Evolutionary conservation across 192 early-diverging fungal species (phyloP), one percentile per base, ranked within the genome.

Genomic region (Kappamyces sp.): DNA sequence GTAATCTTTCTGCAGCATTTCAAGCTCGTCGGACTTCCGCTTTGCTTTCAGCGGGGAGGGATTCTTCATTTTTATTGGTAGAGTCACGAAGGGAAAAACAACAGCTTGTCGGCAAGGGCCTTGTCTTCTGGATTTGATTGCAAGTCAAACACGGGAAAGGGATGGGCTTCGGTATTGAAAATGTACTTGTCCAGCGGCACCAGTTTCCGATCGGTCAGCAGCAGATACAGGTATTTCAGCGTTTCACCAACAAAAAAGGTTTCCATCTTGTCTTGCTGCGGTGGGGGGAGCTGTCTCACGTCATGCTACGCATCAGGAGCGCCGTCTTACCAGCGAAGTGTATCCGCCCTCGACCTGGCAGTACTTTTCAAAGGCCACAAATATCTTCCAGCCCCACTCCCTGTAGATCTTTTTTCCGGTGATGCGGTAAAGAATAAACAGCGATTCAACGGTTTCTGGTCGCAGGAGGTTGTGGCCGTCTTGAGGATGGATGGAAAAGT

Each of bases 101-200:
- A 43, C 42, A 11, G 42, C 14, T 43, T 43, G 9, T 43, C 14
- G 42, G 22, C 22, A 22, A 22, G 22, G 22, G 22, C 45, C 38
- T 64, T 46, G 35, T 59, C 55, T 37, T 32, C 35, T 33, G 60
- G 35, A 34, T 66, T 57, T 22, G 48, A 47, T 47, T 43, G n/a
- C 29, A 63, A 39, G 5, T 76, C 54, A 71, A 75, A 65, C 2
- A 87, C 77, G 11, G 85, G 89, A 32, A 89, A 73, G 35, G 94
- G 90, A 76, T 96, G 94, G 0, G 91, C 91, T 64, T 96, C 94
- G 4, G 94, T 96, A 72, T 96, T 96, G 62, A 93, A 90, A 8
- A 94, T 87, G 66, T 88, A 94, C 49, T 88, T 75, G 59, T 91
- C 88, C 9, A 96, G 70, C 12, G 90, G 86, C 8, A 83, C 49